phyloP scores from a whole-genome alignment of 2,329 filamentous ascomycete genomes.

The Aspergillus ibericus region DNA sequence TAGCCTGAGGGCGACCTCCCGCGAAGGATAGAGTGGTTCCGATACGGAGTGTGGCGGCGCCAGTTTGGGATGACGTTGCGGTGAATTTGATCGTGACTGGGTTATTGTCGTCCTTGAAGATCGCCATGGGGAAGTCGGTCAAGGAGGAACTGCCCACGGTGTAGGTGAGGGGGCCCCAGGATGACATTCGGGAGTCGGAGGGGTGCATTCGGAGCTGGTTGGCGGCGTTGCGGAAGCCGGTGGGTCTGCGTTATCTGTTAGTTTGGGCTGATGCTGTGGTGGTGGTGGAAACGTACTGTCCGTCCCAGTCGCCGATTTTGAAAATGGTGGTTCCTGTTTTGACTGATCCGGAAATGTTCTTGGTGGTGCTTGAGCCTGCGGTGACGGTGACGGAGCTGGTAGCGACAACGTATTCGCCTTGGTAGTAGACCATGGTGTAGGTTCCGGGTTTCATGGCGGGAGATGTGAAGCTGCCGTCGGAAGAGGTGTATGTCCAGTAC shows the following conservation, averaged over 20 bases:
- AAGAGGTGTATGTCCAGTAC: conserved; percentile 63
- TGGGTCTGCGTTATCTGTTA: conserved; percentile 40
- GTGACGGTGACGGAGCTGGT: conserved; percentile 51
- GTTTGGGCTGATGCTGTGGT: neutral
- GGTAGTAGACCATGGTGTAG: conserved; percentile 68
- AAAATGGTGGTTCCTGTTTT: conserved; percentile 57
- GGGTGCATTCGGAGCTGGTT: conserved; percentile 70
- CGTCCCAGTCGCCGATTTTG: conserved; percentile 66
- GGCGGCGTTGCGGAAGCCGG: conserved; percentile 65
- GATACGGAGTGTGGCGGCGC: conserved; percentile 60
- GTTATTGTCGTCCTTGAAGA: conserved; percentile 62
- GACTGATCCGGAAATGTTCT: conserved; percentile 53
- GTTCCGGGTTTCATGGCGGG: conserved; percentile 67
- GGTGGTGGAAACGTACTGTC: conserved; percentile 43
- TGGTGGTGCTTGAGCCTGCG: conserved; percentile 50
- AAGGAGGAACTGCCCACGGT: conserved; percentile 58
- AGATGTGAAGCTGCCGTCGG: conserved; percentile 60
- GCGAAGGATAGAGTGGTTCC: conserved; percentile 65
- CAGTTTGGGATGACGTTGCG: conserved; percentile 52
- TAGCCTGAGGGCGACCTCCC: conserved; percentile 57
- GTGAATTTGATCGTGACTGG: conserved; percentile 63
- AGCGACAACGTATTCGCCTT: conserved; percentile 58
- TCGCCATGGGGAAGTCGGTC: conserved; percentile 63
- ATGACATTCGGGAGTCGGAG: conserved; percentile 62
- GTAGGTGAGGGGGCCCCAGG: conserved; percentile 62